Evolutionary conservation across 2,329 filamentous ascomycete species (phyloP), one percentile per base, ranked within the genome.

Genomic region (Chrysoporthe deuterocubensis): DNA sequence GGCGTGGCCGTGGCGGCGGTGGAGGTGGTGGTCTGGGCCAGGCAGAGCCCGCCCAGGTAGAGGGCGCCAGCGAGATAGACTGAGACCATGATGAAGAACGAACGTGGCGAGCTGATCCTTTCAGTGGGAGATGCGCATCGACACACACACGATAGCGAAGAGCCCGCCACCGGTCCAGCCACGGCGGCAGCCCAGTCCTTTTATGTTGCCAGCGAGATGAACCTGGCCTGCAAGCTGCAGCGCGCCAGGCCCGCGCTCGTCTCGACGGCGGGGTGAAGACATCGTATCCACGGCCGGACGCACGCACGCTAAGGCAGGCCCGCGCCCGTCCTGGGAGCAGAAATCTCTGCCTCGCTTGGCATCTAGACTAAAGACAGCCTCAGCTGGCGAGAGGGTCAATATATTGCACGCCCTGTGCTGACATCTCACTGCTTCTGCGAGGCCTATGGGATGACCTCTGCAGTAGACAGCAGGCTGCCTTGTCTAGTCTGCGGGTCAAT

Each of bases 21-120:
- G 34, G 58, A 60, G 13, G 67, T 68, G 26, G 52, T 18, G 0
- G 59, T 63, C 62, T 69, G 68, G 52, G 68, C 68, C 11, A 65
- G 65, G 62, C 43, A 46, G n/a, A 57, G 42, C 8, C 65, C 59
- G 34, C 32, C 65, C 21, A 69, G 59, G 43, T 61, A 18, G 9
- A 67, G 59, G 40, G 44, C 62, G 14, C 40, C 57, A 52, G 40
- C 54, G 37, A 69, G 40, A 42, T 40, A 63, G 32, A 43, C 61
- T 56, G 56, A 65, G 44, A 65, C 52, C 68, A 69, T 69, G 37
- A 42, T 65, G 56, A 40, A 21, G 6, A 40, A 14, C 7, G 26
- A 26, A 58, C 5, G n/a, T 18, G 13, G 34, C 42, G 21, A 40
- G 37, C 37, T 40, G 37, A 40, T 40, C 37, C 9, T 7, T 9